Evolutionary conservation across 768 basidiomycete genomes (phyloP), one percentile per base, ranked within the genome.

Genomic region (Russula earlei): DNA sequence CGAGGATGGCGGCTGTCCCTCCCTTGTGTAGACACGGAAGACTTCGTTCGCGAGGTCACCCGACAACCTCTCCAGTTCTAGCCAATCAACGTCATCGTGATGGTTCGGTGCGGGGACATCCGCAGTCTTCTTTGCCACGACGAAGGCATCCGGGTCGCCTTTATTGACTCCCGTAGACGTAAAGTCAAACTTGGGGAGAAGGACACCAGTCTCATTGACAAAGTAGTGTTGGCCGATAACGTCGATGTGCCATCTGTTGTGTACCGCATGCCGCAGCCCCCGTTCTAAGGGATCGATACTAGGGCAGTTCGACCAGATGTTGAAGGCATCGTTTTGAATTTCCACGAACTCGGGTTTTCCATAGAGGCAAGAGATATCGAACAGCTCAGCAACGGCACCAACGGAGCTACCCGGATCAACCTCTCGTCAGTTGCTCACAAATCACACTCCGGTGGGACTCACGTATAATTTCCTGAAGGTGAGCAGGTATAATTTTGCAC

Each of bases 161-260:
- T 3, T 17, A 50, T 46, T 31, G 7, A 31, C 29, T 10, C 29
- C 29, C 24, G 36, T 31, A 22, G 50, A 38, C 1, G 54, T 60
- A 36, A 61, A 57, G 48, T 62, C 55, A 19, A 54, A 62, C 9
- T 47, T 29, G 4, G 55, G 38, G 49, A 11, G 20, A 25, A 48
- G 25, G 14, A 12, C 10, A 36, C 55, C 49, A 24, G 19, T 25
- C 3, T 24, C 4, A 4, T 27, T 44, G n/a, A 55, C 20, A 31
- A 61, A 62, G 46, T 51, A 43, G 45, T 62, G 62, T 22, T 54
- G 19, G 41, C 62, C 59, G 17, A 52, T 20, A 22, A 48, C 33
- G 4, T 41, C 14, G 15, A 55, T 8, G 31, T 40, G 15, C 7
- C 14, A 45, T 5, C 17, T 1, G 8, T 11, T 1, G 11, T 25